phyloP scores from a whole-genome alignment of 169 alveolate species.

The Cryptosporidium xiaoi region DNA sequence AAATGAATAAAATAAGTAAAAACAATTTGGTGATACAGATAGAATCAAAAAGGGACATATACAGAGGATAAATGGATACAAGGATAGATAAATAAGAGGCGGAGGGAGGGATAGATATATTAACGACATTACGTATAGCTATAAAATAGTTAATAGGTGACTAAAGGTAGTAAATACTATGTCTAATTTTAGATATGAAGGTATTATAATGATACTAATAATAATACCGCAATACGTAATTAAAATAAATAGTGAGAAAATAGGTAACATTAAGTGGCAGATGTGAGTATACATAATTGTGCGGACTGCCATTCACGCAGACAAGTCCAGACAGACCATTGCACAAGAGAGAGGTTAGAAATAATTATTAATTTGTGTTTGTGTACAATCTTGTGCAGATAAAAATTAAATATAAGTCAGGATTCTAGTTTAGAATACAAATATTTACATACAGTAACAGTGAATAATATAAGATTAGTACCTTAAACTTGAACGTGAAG shows the following conservation, averaged over 20 bases:
- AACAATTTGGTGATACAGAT: too few relatives aligned
- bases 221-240: too few relatives aligned
- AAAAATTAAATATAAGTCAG: not conserved
- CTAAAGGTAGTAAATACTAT: too few relatives aligned
- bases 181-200: too few relatives aligned
- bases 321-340: conserved; percentile 76
- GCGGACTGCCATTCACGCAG: conserved; percentile 77
- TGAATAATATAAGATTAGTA: too few relatives aligned
- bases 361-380: conserved; percentile 16
- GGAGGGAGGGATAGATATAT: conserved; percentile 68
- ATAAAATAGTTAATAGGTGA: too few relatives aligned
- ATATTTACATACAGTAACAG: too few relatives aligned
- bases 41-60: too few relatives aligned
- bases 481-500: too few relatives aligned
- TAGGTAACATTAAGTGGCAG: conserved; percentile 72
- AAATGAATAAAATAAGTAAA: too few relatives aligned
- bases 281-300: conserved; percentile 72
- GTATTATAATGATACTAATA: too few relatives aligned
- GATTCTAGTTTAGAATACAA: too few relatives aligned
- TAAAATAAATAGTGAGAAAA: conserved; percentile 60
- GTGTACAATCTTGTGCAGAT: conserved; percentile 72
- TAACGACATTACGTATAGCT: conserved; percentile 5
- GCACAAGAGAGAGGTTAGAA: conserved; percentile 56
- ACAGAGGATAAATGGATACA: conserved; percentile 47
- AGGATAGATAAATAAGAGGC: conserved; percentile 42